phyloP scores from a whole-genome alignment of 139 green algal species.

The Protoeuglena noctilucae region DNA sequence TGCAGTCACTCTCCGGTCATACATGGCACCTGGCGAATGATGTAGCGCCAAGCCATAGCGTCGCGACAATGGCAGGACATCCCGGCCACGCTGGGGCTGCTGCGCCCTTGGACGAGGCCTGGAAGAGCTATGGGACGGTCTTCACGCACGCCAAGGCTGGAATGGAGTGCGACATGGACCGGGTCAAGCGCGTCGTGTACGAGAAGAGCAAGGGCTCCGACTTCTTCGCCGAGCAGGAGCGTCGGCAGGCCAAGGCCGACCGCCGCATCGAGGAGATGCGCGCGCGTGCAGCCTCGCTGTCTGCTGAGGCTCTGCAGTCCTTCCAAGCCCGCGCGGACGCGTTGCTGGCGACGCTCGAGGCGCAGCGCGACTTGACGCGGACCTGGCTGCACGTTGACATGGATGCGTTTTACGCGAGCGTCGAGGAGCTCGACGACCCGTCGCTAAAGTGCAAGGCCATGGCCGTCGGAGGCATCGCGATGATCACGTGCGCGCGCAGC shows the following conservation, averaged over 20 bases:
- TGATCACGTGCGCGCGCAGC: no score
- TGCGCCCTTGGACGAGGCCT: no score
- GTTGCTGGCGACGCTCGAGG: conserved; percentile 16
- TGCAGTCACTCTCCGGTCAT: no score
- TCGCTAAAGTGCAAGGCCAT: conserved; percentile 1
- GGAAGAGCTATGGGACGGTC: conserved; percentile 27
- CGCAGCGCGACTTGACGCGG: conserved; percentile 15
- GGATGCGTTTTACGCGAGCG: conserved; percentile 31
- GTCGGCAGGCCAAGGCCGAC: conserved; percentile 12
- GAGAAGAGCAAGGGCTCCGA: conserved; percentile 20
- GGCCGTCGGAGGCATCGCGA: conserved; percentile 5
- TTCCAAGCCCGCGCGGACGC: background rate
- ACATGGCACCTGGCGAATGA: no score
- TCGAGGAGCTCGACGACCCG: conserved; percentile 4
- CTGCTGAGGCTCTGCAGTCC: background rate
- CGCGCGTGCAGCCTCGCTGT: background rate
- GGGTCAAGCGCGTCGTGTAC: conserved; percentile 26
- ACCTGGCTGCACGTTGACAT: conserved; percentile 41
- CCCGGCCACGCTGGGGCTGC: no score
- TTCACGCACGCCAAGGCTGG: conserved; percentile 32
- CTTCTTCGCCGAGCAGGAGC: conserved; percentile 26
- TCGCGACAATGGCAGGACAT: no score
- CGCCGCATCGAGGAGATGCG: conserved; percentile 10
- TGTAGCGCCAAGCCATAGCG: no score
- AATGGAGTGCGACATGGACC: conserved; percentile 8